These are phyloP conservation scores for Eucalyptus lansdowneana DNA, from an alignment of 345 rosid genomes.

Conservation along the genomic window DNA sequence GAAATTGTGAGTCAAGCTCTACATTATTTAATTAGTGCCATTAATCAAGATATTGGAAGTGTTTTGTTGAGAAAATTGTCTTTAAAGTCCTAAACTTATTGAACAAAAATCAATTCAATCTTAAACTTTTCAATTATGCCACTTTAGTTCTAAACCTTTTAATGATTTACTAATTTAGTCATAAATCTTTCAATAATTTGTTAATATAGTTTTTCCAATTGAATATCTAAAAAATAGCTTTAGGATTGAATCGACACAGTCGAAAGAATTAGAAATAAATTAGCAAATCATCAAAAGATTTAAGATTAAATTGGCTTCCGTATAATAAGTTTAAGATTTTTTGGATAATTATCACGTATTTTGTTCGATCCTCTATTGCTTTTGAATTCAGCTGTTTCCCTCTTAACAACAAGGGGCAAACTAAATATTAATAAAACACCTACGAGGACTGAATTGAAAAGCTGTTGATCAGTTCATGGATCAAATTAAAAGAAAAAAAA, in stretches of 20 bases:
- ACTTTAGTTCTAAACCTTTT: too few relatives aligned
- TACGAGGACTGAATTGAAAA: background rate
- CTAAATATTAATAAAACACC: background rate
- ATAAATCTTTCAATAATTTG: too few relatives aligned
- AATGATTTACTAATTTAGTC: too few relatives aligned
- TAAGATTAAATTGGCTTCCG: too few relatives aligned
- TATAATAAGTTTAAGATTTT: too few relatives aligned
- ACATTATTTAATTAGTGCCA: background rate
- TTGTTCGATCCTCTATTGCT: background rate
- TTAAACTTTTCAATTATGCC: fast-evolving
- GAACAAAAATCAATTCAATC: fast-evolving
- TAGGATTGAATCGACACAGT: fast-evolving
- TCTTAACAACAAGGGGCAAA: background rate
- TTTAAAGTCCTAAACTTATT: background rate
- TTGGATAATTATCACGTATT: background rate
- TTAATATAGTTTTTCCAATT: too few relatives aligned
- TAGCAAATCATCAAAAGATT: too few relatives aligned
- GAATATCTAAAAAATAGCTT: background rate
- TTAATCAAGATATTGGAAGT: background rate
- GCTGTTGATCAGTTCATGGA: background rate
- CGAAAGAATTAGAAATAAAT: background rate
- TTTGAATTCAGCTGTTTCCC: background rate
- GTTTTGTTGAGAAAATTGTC: background rate
- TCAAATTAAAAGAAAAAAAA: background rate
- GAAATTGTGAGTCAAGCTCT: background rate